Conservation (phyloP, 2,329 filamentous ascomycete species). For the Scopulariopsis brevicaulis region DNA sequence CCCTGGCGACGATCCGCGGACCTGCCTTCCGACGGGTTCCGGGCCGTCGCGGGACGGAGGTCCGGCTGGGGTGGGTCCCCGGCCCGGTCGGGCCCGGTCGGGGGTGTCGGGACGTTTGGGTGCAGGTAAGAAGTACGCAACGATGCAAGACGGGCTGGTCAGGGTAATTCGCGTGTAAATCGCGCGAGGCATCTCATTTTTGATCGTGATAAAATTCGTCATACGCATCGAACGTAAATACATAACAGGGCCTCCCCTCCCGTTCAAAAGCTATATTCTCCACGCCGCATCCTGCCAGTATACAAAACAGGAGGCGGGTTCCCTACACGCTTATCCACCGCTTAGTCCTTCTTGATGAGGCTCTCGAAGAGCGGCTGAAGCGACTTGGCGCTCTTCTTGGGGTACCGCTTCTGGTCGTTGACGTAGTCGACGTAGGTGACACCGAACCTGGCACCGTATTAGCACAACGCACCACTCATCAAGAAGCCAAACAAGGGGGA, state of each 20-base stretch:
- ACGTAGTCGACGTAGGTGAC: conserved; percentile 76
- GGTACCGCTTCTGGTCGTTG: conserved; percentile 64
- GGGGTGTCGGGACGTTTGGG: no score
- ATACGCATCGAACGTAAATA: neutral
- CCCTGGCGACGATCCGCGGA: no score
- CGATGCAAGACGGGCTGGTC: no score
- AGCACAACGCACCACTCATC: conserved; percentile 23
- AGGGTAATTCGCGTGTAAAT: no score
- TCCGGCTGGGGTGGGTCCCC: no score
- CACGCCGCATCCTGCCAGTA: neutral
- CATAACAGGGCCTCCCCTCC: neutral
- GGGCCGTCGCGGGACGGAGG: no score
- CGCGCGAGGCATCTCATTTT: neutral
- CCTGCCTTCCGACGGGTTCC: no score
- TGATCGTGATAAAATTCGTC: neutral
- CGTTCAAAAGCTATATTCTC: neutral
- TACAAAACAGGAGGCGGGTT: neutral
- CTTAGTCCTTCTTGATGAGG: conserved; percentile 52
- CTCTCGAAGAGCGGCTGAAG: conserved; percentile 61
- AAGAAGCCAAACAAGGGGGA: no score
- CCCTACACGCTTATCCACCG: neutral
- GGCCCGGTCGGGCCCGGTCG: no score
- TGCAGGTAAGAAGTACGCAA: no score
- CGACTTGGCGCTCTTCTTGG: conserved; percentile 73
- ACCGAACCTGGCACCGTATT: conserved; percentile 48